Conservation (phyloP, 2,329 filamentous ascomycete genomes). For the Tolypocladium sp. region DNA sequence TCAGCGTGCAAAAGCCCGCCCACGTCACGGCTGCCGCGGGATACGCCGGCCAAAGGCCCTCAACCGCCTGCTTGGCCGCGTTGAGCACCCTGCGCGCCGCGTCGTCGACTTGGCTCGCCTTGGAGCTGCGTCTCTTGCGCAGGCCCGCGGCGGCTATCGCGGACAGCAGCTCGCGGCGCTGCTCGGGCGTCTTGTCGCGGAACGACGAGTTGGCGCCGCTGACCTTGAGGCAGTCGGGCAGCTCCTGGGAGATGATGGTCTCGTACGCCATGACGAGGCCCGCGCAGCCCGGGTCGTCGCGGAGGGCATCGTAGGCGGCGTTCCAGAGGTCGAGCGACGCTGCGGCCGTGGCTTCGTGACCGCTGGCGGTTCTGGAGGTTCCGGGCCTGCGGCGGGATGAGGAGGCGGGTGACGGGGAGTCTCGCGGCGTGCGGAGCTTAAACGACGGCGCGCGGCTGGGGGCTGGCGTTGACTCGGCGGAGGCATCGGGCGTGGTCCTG, state of each 20-base stretch:
- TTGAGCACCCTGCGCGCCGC: constrained; percentile 18
- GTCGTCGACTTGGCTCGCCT: constrained; percentile 17
- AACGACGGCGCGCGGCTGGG: neutral
- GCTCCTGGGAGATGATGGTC: constrained; percentile 22
- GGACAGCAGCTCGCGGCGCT: constrained; percentile 17
- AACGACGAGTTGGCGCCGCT: constrained; percentile 16
- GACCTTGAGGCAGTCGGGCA: constrained; percentile 22
- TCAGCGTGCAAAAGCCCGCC: constrained; percentile 26
- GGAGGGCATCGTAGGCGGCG: constrained; percentile 21
- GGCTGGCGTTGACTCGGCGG: neutral
- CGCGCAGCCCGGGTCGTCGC: constrained; percentile 16
- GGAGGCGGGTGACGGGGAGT: neutral
- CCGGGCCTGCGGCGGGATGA: neutral
- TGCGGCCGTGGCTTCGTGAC: constrained; percentile 5
- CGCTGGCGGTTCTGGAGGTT: neutral
- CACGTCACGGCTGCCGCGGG: constrained; percentile 22
- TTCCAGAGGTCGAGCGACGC: constrained; percentile 22
- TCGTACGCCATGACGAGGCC: constrained; percentile 25
- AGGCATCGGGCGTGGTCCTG: neutral
- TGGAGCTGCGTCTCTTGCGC: constrained; percentile 16
- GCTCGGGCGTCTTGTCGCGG: constrained; percentile 12
- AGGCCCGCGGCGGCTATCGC: constrained; percentile 20
- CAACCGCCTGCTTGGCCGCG: constrained; percentile 16
- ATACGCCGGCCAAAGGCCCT: constrained; percentile 14
- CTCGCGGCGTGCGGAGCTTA: neutral